phyloP scores from a whole-genome alignment of 108 stramenopile genomes.

The Fragilaria crotonensis region DNA sequence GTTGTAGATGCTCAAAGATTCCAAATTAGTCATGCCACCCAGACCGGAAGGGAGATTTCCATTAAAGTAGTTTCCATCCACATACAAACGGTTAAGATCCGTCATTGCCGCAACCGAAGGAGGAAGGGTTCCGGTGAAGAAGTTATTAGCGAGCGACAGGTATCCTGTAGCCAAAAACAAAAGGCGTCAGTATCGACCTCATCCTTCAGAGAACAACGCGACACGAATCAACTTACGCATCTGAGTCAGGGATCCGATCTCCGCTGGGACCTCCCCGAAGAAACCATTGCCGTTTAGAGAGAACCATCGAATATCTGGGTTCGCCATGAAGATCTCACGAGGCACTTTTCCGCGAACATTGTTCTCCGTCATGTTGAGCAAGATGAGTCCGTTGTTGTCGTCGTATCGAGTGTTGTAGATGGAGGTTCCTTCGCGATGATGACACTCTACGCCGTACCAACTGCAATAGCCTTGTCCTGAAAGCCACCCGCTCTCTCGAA shows the following conservation, averaged over 20 bases:
- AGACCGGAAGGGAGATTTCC: neutral
- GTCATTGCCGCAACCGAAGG: neutral
- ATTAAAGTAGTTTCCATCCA: slow-evolving; percentile 5
- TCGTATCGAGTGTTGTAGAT: slow-evolving; percentile 9
- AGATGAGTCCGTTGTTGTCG: slow-evolving; percentile 11
- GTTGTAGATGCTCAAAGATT: slow-evolving; percentile 2
- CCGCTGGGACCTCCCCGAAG: neutral
- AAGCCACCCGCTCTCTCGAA: slow-evolving; percentile 26
- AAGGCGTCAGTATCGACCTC: no score
- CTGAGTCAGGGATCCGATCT: neutral
- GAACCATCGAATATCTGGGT: slow-evolving; percentile 1
- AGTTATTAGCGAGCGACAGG: neutral
- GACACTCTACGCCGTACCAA: slow-evolving; percentile 41
- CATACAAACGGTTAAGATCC: neutral
- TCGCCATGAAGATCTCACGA: neutral
- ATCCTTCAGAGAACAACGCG: no score
- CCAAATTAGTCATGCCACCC: neutral
- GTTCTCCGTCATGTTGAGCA: slow-evolving; percentile 13
- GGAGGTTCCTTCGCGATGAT: neutral
- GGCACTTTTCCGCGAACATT: slow-evolving; percentile 1
- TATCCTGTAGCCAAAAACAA: neutral
- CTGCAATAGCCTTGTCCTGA: slow-evolving; percentile 21
- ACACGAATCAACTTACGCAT: slow-evolving; percentile 4
- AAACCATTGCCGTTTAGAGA: neutral
- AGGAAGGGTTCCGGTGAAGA: slow-evolving; percentile 2